A percentile compares a stretch with the other conserved stretches of the same genome.
phyloP scores from a whole-genome alignment of 2,329 filamentous ascomycete species.

The Epichloe scottii region DNA sequence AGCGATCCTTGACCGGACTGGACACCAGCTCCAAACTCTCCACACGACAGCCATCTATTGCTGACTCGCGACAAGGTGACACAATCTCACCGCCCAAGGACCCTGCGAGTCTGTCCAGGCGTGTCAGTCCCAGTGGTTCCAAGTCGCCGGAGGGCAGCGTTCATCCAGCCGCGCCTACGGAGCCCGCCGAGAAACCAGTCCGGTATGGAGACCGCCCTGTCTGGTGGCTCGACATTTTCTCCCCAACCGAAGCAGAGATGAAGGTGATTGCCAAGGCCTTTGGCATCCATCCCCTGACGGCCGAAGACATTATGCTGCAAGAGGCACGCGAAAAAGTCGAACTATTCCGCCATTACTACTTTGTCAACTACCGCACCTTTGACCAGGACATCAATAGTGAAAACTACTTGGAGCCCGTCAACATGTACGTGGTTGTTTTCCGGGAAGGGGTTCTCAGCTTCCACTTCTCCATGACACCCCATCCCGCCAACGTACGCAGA shows the following conservation, averaged over 20 bases:
- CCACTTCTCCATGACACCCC: constrained; percentile 91
- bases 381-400: constrained; percentile 86
- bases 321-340: constrained; percentile 97
- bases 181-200: constrained; percentile 29
- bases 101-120: constrained; percentile 26
- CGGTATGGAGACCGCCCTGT: constrained; percentile 73
- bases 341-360: constrained; percentile 94
- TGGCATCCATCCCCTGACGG: constrained; percentile 87
- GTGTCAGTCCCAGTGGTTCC: constrained; percentile 33
- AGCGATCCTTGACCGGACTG: constrained; percentile 11
- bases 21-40: constrained; percentile 31
- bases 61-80: constrained; percentile 17
- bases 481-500: constrained; percentile 88
- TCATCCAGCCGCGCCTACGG: constrained; percentile 8
- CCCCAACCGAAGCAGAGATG: constrained; percentile 91
- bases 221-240: constrained; percentile 92
- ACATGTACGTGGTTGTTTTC: constrained; percentile 97
- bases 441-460: constrained; percentile 91
- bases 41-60: constrained; percentile 33
- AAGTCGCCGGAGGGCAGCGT: constrained; percentile 23
- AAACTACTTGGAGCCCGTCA: constrained; percentile 86
- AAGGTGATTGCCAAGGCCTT: constrained; percentile 85
- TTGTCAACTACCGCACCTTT: constrained; percentile 96
- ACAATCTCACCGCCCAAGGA: constrained; percentile 19
- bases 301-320: constrained; percentile 94